phyloP scores from a whole-genome alignment of 163 green algal species.

The Coccomyxa subellipsoidea region DNA sequence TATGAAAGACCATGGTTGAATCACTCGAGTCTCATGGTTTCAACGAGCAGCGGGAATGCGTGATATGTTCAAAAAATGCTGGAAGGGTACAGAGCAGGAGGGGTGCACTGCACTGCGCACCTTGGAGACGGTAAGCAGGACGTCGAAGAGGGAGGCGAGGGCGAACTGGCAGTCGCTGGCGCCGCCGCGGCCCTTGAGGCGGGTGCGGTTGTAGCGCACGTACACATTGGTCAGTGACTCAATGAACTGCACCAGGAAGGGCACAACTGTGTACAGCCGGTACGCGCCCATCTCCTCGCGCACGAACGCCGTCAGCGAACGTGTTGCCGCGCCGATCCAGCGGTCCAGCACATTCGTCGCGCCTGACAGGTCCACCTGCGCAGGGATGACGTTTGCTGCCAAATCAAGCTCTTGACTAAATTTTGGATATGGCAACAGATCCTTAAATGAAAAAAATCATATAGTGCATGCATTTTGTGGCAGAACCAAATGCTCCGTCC shows the following conservation, averaged over 20 bases:
- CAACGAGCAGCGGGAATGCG: no score
- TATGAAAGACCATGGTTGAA: no score
- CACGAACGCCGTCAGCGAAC: slow-evolving; percentile 82
- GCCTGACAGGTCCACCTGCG: slow-evolving; percentile 35
- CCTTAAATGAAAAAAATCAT: no score
- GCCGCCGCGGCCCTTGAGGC: slow-evolving; percentile 78
- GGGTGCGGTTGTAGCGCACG: slow-evolving; percentile 94
- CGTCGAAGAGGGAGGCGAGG: slow-evolving; percentile 84
- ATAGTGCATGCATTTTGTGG: no score
- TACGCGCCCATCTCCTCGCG: slow-evolving; percentile 87
- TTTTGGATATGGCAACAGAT: no score
- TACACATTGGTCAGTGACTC: slow-evolving; percentile 98
- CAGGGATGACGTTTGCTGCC: no score
- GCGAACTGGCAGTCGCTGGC: slow-evolving; percentile 39
- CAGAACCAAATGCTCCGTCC: no score
- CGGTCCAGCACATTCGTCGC: slow-evolving; percentile 88
- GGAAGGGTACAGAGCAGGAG: no score
- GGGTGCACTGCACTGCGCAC: no score
- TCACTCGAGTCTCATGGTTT: no score
- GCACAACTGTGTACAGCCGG: slow-evolving; percentile 96
- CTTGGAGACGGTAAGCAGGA: slow-evolving; percentile 85
- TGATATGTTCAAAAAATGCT: no score
- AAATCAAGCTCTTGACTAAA: no score
- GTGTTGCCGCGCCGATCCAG: slow-evolving; percentile 85
- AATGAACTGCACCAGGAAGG: slow-evolving; percentile 93